Evolutionary conservation across 2,329 filamentous ascomycete species (phyloP), one percentile per base, ranked within the genome.

Genomic region (Fusarium staphyleae): DNA sequence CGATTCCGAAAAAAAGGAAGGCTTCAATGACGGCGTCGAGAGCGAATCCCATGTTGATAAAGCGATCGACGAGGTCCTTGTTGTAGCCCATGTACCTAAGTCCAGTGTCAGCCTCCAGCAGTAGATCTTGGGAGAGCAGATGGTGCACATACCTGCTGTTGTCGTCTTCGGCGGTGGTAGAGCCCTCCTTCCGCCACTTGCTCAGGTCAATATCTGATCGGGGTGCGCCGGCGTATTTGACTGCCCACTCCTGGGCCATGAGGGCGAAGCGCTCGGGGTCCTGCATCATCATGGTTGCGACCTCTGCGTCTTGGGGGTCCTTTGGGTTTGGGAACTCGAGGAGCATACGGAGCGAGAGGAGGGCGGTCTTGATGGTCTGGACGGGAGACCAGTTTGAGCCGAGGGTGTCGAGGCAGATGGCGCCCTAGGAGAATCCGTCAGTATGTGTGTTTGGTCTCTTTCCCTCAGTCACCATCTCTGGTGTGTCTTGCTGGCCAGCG

Each of bases 291-390:
- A 97, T 96, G 68, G 84, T 86, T 18, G 95, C 95, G 1, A 98
- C 95, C 73, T 97, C 91, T 32, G 93, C 93, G 69, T 99, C 95
- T 77, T 99, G 95, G 0, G 95, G 95, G 63, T 99, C 95, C 67
- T 93, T 96, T 0, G 95, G 93, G 72, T 99, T 96, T 3, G 95
- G 95, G 14, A 88, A 91, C 75, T 91, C 91, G 68, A 99, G 89
- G 14, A 99, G 86, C 63, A 93, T 93, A 73, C 96, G 93, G 26
- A 99, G 82, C 22, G 93, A 97, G 53, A 99, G 87, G 37, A 99
- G 85, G 30, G 93, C 91, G 15, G 91, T 96, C 77, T 97, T 98
- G 74, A 99, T 93, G 12, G 93, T 99, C 56, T 97, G 84, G 18
- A 99, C 93, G 0, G 95, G 95, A 5, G 93, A 96, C 95, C 95